Conservation (phyloP, 495 filamentous ascomycete species). For the Aspergillus coremiiformis region DNA sequence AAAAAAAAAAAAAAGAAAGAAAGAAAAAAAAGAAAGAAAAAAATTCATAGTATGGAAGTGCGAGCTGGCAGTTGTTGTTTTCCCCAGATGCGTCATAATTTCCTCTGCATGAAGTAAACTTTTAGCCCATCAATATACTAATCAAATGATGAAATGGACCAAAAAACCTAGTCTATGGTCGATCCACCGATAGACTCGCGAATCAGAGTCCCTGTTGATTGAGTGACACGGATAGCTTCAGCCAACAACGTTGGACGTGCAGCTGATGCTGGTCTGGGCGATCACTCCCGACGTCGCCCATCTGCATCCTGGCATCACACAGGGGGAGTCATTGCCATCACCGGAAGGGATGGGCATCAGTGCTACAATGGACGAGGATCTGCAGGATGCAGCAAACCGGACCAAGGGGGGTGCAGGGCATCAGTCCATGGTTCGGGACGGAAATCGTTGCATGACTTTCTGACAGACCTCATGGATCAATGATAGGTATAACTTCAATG, state of each 20-base stretch:
- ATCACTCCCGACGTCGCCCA: neutral
- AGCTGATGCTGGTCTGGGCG: neutral
- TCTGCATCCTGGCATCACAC: neutral
- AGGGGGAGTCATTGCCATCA: neutral
- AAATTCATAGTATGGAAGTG: neutral
- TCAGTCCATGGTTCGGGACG: conserved; percentile 1
- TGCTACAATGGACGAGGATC: conserved; percentile 1
- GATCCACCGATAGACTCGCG: neutral
- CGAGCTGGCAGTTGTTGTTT: conserved; percentile 1
- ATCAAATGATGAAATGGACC: neutral
- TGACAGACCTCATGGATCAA: neutral
- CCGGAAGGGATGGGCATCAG: neutral
- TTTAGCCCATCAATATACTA: neutral
- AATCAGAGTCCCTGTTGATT: neutral
- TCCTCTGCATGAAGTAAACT: conserved; percentile 22
- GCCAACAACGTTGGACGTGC: neutral
- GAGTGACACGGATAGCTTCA: neutral
- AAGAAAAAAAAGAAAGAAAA: neutral
- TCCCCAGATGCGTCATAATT: conserved; percentile 32
- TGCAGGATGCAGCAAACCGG: neutral
- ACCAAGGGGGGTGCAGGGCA: neutral
- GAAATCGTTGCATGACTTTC: conserved; percentile 1
- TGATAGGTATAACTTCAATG: neutral
- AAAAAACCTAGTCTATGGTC: neutral
- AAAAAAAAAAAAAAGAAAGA: conserved; percentile 2